Percentiles rank a stretch among this genome's conserved stretches.
phyloP scores from a whole-genome alignment of 805 yeast species.

The Saccharomyces jurei region DNA sequence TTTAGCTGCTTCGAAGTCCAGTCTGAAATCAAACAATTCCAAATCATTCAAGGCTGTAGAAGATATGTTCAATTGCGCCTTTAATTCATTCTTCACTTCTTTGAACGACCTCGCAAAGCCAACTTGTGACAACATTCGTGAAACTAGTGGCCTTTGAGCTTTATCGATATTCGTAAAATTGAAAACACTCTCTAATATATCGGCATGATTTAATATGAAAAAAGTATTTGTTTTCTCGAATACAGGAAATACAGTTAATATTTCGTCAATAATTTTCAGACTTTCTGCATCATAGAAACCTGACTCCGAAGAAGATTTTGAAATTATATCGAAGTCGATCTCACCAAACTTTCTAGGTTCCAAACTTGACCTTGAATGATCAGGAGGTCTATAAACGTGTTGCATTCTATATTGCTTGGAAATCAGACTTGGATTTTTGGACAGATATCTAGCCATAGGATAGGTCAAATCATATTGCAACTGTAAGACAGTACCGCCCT shows the following conservation, averaged over 20 bases:
- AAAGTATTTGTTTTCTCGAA: constrained; percentile 48
- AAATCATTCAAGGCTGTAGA: constrained; percentile 77
- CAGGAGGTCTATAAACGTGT: constrained; percentile 69
- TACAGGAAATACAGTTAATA: constrained; percentile 58
- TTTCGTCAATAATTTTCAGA: constrained; percentile 71
- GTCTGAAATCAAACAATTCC: constrained; percentile 67
- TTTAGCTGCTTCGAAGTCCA: constrained; percentile 58
- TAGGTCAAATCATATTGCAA: constrained; percentile 82
- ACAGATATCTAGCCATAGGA: constrained; percentile 80
- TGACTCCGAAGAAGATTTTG: constrained; percentile 39
- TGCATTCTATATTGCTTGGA: constrained; percentile 66
- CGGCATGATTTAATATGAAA: constrained; percentile 72
- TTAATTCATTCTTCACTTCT: constrained; percentile 48
- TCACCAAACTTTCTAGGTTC: constrained; percentile 76
- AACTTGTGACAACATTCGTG: constrained; percentile 64
- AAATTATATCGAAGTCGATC: constrained; percentile 75
- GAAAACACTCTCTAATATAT: constrained; percentile 63
- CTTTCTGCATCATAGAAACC: constrained; percentile 80
- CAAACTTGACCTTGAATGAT: constrained; percentile 43
- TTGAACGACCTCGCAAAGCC: constrained; percentile 61
- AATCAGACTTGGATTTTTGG: constrained; percentile 42
- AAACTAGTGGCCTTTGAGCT: constrained; percentile 62
- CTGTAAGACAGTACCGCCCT: constrained; percentile 80
- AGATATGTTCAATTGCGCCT: constrained; percentile 64
- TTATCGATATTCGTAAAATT: constrained; percentile 76